Conservation (phyloP, 495 filamentous ascomycete species). For the Tricharina praecox region DNA sequence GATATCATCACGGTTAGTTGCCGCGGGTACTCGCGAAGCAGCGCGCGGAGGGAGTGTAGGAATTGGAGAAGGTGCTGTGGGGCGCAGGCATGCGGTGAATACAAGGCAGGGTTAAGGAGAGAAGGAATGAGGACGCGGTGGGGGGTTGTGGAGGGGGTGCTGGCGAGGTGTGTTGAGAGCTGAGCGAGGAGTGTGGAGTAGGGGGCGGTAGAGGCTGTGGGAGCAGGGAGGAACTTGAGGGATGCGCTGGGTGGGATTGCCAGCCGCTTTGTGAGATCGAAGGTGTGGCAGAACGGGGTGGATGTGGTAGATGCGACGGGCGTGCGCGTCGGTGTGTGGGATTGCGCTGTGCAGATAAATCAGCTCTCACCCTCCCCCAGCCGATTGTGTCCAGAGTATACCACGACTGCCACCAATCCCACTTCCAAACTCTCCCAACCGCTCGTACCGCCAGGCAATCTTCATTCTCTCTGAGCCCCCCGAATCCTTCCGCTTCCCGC, state of each 20-base stretch:
- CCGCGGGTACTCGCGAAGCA: constrained; percentile 48
- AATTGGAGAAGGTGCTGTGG: constrained; percentile 68
- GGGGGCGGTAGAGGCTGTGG: constrained; percentile 31
- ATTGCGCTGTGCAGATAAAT: not conserved
- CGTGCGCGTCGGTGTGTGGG: not conserved
- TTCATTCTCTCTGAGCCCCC: constrained; percentile 76
- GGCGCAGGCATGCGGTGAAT: constrained; percentile 45
- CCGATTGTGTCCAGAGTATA: too few species aligned
- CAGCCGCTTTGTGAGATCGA: constrained; percentile 78
- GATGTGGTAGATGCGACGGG: not conserved
- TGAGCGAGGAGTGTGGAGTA: constrained; percentile 47
- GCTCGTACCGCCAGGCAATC: constrained; percentile 95
- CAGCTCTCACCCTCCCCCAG: too few species aligned
- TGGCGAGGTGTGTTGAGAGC: constrained; percentile 40
- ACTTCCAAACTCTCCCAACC: constrained; percentile 50
- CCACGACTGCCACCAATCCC: constrained; percentile 35
- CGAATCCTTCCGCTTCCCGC: constrained; percentile 27
- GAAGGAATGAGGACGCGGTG: constrained; percentile 74
- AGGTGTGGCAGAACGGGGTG: constrained; percentile 65
- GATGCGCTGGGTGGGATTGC: constrained; percentile 37
- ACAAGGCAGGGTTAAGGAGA: constrained; percentile 67
- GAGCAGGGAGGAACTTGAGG: constrained; percentile 40
- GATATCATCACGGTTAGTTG: constrained; percentile 62
- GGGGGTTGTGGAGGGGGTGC: constrained; percentile 40
- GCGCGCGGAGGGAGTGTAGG: constrained; percentile 57